phyloP scores from a whole-genome alignment of 768 basidiomycete genomes.

The Piloderma croceum region DNA sequence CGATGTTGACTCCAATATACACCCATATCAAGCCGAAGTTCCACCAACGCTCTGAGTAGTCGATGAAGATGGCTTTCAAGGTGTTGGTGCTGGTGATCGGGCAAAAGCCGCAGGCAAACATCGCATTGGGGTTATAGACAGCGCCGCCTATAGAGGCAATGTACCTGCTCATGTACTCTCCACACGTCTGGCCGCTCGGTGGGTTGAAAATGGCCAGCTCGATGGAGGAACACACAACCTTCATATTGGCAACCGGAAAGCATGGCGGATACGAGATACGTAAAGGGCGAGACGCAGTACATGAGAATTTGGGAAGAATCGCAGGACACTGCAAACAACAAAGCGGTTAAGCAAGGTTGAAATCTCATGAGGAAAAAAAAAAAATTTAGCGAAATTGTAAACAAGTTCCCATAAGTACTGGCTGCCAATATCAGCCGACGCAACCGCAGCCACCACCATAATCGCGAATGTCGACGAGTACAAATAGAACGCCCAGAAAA shows the following conservation, averaged over 20 bases:
- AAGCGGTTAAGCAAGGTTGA: constrained; percentile 17
- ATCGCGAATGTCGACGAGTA: constrained; percentile 32
- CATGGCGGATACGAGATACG: constrained; percentile 47
- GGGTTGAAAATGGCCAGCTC: constrained; percentile 38
- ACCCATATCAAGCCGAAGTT: constrained; percentile 47
- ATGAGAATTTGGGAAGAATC: constrained; percentile 22
- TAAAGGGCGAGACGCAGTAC: constrained; percentile 44
- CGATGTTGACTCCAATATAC: constrained; percentile 43
- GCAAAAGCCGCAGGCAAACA: constrained; percentile 51
- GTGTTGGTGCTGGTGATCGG: constrained; percentile 46
- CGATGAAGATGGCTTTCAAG: constrained; percentile 20
- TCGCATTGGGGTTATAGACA: constrained; percentile 47
- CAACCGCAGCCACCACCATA: constrained; percentile 30
- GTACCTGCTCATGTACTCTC: constrained; percentile 45
- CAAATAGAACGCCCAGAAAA: constrained; percentile 31
- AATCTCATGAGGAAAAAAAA: constrained; percentile 5
- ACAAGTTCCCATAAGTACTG: constrained; percentile 36
- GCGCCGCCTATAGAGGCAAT: constrained; percentile 52
- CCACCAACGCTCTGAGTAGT: constrained; percentile 38
- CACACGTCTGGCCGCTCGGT: constrained; percentile 54
- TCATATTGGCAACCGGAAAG: constrained; percentile 27
- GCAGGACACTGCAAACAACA: constrained; percentile 23
- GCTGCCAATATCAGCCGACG: constrained; percentile 33
- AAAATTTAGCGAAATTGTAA: constrained; percentile 37
- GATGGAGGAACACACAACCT: constrained; percentile 20